Conservation (phyloP, 2,329 filamentous ascomycete genomes). For the Xenosphaeropsis pyriputrescens region DNA sequence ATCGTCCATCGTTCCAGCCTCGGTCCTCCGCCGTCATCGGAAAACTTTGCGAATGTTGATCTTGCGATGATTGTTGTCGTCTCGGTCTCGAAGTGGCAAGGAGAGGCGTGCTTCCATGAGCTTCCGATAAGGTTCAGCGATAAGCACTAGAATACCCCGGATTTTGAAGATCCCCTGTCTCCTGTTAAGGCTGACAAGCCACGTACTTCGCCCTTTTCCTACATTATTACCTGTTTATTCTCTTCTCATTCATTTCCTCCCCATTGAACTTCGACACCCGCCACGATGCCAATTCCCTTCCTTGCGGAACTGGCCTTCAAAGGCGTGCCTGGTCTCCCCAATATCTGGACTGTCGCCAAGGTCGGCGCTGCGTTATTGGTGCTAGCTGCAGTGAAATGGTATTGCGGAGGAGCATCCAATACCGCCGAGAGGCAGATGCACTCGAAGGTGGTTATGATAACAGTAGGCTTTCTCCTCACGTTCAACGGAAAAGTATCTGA, state of each 20-base stretch:
- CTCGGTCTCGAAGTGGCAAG: neutral
- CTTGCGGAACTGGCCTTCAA: constrained; percentile 9
- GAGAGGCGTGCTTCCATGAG: too few species aligned
- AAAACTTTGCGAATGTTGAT: too few species aligned
- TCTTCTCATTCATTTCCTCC: too few species aligned
- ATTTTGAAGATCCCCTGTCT: too few species aligned
- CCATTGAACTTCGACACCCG: neutral
- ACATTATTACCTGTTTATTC: constrained; percentile 6
- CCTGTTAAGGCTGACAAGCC: too few species aligned
- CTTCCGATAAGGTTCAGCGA: too few species aligned
- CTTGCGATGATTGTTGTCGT: too few species aligned
- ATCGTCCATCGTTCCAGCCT: constrained; percentile 2
- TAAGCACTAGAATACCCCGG: too few species aligned
- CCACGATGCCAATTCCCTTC: constrained; percentile 17
- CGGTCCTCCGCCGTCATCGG: too few species aligned
- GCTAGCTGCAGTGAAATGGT: constrained; percentile 52
- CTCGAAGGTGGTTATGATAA: constrained; percentile 86
- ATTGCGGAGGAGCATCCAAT: constrained; percentile 63
- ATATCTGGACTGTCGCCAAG: constrained; percentile 32
- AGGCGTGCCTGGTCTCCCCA: constrained; percentile 9
- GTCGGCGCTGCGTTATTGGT: constrained; percentile 34
- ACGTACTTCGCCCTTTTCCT: neutral
- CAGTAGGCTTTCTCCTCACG: constrained; percentile 32
- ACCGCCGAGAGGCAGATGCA: constrained; percentile 72
- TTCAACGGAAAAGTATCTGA: constrained; percentile 8